These are phyloP conservation scores for Porogramme epimiltina DNA, from an alignment of 1,284 basidiomycete genomes.

Conservation along the genomic window DNA sequence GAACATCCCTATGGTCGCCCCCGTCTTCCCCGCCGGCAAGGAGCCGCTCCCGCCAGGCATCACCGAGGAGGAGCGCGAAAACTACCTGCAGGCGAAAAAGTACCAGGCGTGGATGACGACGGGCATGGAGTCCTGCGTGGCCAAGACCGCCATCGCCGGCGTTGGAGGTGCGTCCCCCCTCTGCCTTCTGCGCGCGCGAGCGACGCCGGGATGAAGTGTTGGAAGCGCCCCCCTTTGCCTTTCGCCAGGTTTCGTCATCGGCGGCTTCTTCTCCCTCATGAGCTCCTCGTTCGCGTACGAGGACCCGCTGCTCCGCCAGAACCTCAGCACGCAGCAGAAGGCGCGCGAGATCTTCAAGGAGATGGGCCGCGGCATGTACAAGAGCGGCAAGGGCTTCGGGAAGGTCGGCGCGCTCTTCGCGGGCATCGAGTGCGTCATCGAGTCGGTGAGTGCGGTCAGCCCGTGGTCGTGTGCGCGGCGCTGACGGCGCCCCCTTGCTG, in stretches of 20 bases:
- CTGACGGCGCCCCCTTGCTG: background rate
- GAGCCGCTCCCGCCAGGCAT: conserved; percentile 83
- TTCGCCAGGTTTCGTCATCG: conserved; percentile 81
- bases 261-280: conserved; percentile 97
- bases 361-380: conserved; percentile 94
- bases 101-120: conserved; percentile 71
- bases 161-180: conserved; percentile 64
- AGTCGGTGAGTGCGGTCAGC: conserved; percentile 70
- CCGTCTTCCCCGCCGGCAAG: conserved; percentile 60
- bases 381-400: conserved; percentile 89
- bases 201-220: background rate
- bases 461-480: background rate
- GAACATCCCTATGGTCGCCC: conserved; percentile 39
- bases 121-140: conserved; percentile 84
- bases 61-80: conserved; percentile 77
- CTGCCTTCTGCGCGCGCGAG: background rate
- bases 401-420: conserved; percentile 95
- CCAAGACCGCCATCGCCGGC: conserved; percentile 82
- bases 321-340: conserved; percentile 72
- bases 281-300: conserved; percentile 94
- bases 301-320: conserved; percentile 82
- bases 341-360: conserved; percentile 89
- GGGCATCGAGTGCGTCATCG: conserved; percentile 94
- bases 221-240: conserved; percentile 14
- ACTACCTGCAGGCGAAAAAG: conserved; percentile 70